Evolutionary conservation across 2,329 filamentous ascomycete genomes (phyloP), one percentile per base, ranked within the genome.

Genomic region (Sarocladiaceae sp.): DNA sequence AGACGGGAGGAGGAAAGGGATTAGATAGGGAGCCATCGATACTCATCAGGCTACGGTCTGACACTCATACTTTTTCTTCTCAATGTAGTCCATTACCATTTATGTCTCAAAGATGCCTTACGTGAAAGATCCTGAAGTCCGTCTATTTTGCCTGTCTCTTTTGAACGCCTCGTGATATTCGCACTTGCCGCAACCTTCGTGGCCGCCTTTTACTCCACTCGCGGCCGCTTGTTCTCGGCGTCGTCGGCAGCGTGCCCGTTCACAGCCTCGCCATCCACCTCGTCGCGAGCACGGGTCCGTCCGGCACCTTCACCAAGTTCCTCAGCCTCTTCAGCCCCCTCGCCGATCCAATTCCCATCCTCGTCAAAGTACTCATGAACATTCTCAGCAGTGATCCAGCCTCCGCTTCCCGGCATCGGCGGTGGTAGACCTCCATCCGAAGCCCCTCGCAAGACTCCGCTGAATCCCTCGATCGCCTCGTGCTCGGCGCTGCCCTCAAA

Each of bases 381-480:
- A 61, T 97, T 97, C 53, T 96, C 93, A 8, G 89, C 88, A 15
- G 93, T 97, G 63, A 97, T 91, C 88, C 88, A 93, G 0, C 88
- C 88, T 0, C 81, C 82, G 48, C 87, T 89, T 1, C 88, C 87
- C 0, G 88, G 86, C 66, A 88, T 80, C 0, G 84, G 80, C 2
- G 83, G 82, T n/a, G 83, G 83, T 22, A 86, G 62, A 2, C 75
- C 78, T 1, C 79, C 79, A 52, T 73, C 69, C 5, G 60, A 59
- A 12, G 68, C 66, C 15, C 78, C 78, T 35, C 67, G 70, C 2
- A 80, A 66, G 5, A 83, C 80, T 11, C 81, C 81, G 0, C 74
- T 72, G 59, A 82, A 73, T 0, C 80, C 82, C 29, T 83, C 80
- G 2, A 84, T 66, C 0, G 74, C 74, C 56, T 80, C 76, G 40